These are phyloP conservation scores for Pseudogymnoascus sp. DNA, from an alignment of 2,329 filamentous ascomycete species.

Conservation along the genomic window DNA sequence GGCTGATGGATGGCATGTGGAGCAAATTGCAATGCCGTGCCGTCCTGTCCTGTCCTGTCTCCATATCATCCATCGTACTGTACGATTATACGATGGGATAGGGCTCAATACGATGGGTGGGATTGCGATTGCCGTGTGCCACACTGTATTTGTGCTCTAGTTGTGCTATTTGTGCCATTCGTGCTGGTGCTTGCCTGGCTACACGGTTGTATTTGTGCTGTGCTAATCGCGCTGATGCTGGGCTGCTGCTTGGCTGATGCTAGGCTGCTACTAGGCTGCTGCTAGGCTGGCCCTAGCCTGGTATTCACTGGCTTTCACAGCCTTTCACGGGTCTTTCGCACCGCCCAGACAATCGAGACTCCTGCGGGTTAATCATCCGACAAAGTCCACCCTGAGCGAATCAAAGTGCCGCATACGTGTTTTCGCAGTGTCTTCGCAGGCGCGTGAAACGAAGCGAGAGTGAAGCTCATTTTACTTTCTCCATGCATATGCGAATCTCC, in stretches of 20 bases:
- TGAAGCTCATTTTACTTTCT: conserved; percentile 4
- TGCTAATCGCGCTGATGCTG: neutral
- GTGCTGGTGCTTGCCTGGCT: neutral
- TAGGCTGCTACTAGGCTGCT: neutral
- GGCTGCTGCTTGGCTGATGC: no score
- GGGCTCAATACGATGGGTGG: neutral
- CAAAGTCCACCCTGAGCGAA: neutral
- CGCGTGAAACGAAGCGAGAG: conserved; percentile 1
- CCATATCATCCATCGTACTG: neutral
- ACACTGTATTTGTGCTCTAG: neutral
- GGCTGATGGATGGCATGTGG: neutral
- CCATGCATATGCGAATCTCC: conserved; percentile 4
- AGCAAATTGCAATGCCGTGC: neutral
- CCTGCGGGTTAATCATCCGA: neutral
- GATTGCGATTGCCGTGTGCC: neutral
- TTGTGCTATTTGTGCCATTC: no score
- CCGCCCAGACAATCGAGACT: neutral
- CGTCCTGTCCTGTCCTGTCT: no score
- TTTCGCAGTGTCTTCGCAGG: neutral
- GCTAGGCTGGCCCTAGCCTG: neutral
- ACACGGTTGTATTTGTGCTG: neutral
- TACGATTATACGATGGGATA: neutral
- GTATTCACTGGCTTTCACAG: neutral
- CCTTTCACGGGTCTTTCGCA: neutral
- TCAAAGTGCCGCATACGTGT: neutral